These are phyloP conservation scores for Nicotiana tomentosiformis DNA, from an alignment of 257 asterid genomes.

Conservation along the genomic window DNA sequence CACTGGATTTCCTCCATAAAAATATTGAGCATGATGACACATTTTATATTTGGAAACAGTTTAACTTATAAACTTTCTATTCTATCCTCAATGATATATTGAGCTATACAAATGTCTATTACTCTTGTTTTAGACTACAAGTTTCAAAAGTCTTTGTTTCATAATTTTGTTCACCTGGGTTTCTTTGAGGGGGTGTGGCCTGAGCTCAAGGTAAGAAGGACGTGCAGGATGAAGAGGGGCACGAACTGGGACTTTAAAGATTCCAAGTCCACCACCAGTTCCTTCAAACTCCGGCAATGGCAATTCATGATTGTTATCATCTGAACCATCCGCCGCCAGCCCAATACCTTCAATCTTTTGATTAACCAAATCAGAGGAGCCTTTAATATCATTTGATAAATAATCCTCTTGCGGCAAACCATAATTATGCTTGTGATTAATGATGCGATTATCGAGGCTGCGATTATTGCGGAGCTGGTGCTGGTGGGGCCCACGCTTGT, in stretches of 20 bases:
- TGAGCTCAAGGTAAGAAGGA: constrained; percentile 56
- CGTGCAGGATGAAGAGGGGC: constrained; percentile 57
- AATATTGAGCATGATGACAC: neutral
- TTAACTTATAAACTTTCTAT: too few species aligned
- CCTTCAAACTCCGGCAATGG: constrained; percentile 50
- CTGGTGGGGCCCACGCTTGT: constrained; percentile 26
- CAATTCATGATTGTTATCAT: neutral
- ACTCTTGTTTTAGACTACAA: too few species aligned
- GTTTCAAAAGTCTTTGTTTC: too few species aligned
- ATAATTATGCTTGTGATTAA: constrained; percentile 13
- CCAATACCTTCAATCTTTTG: neutral
- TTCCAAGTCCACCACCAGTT: constrained; percentile 52
- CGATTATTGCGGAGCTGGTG: constrained; percentile 57
- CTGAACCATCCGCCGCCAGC: neutral
- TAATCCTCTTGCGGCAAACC: constrained; percentile 5
- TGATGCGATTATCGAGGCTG: constrained; percentile 56
- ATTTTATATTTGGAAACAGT: neutral
- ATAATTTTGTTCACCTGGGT: constrained; percentile 38
- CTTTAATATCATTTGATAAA: neutral
- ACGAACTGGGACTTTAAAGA: constrained; percentile 44
- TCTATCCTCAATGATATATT: too few species aligned
- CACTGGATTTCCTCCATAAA: neutral
- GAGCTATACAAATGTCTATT: too few species aligned
- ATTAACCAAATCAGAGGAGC: neutral
- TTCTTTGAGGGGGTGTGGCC: constrained; percentile 73